Evolutionary conservation across 768 basidiomycete species (phyloP), one percentile per base, ranked within the genome.

Genomic region (Naganishia vaughanmartiniae): DNA sequence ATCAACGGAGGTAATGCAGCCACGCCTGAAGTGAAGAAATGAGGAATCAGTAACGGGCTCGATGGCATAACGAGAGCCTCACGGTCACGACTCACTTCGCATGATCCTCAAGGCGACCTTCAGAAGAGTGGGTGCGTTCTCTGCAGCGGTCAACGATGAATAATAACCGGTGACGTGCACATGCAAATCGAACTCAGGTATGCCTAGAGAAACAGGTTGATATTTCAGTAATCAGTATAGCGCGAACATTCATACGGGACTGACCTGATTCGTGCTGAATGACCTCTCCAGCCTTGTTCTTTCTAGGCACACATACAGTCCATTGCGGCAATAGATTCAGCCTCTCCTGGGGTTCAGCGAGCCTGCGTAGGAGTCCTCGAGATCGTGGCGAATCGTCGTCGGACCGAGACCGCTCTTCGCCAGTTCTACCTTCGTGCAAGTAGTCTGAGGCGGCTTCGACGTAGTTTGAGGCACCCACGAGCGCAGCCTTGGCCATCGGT

Each of bases 261-360:
- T 28, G 15, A 68, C 67, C 67, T 28, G 33, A 31, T 34, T 42
- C 54, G 28, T 63, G 67, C 24, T 54, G n/a, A 7, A 34, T 26
- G 24, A 54, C 24, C 28, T 45, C 9, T 17, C 71, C 67, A 31
- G 39, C 26, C 39, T 34, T 51, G 24, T 42, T 34, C 39, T 53
- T 67, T n/a, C 71, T 53, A 0, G 69, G 60, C 10, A 19, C 28
- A 21, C 39, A 36, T 17, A 72, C 71, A 45, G 42, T 56, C 71
- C 71, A 72, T n/a, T 67, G 67, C 4, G 71, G 71, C 42, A 72
- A 65, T 10, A 72, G n/a, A 21, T 69, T 26, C 34, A 72, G 31
- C 51, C 28, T 51, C 2, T 72, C 71, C 21, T 54, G 48, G n/a
- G 65, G 67, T 31, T 72, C 68, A 12, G 42, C 65, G 33, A 53